Conservation (phyloP, 148 eudicot genomes). For the Camellia granthamiana region DNA sequence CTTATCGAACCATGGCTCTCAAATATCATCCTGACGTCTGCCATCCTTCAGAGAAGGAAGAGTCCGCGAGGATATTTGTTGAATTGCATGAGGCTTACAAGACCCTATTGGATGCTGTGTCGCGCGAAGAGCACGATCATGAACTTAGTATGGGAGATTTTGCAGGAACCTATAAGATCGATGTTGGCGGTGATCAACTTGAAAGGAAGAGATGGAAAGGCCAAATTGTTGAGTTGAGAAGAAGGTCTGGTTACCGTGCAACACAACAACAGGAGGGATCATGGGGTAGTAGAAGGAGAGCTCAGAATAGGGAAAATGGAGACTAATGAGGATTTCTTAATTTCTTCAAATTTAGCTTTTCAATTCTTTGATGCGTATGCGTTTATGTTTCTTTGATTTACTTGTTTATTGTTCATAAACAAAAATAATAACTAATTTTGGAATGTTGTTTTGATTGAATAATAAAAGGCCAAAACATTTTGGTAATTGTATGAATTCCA, state of each 20-base stretch:
- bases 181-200: neutral
- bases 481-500: too few relatives aligned
- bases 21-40: slow-evolving; percentile 32
- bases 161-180: neutral
- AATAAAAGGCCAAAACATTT: too few relatives aligned
- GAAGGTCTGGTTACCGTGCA: slow-evolving; percentile 9
- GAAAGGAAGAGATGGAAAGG: slow-evolving; percentile 19
- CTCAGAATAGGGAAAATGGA: slow-evolving; percentile 1
- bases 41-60: slow-evolving; percentile 15
- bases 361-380: neutral
- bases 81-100: slow-evolving; percentile 20
- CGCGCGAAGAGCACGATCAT: slow-evolving; percentile 21
- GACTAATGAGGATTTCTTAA: neutral
- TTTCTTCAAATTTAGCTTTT: neutral
- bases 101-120: slow-evolving; percentile 17
- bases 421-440: too few relatives aligned
- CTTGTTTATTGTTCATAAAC: neutral
- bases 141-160: neutral
- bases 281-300: slow-evolving; percentile 22
- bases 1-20: slow-evolving; percentile 23
- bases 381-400: too few relatives aligned
- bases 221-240: slow-evolving; percentile 19
- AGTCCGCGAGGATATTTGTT: slow-evolving; percentile 16
- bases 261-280: slow-evolving; percentile 2
- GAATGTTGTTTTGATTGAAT: too few relatives aligned